phyloP scores from a whole-genome alignment of 441 rosid species.

The Brassica hybrid region DNA sequence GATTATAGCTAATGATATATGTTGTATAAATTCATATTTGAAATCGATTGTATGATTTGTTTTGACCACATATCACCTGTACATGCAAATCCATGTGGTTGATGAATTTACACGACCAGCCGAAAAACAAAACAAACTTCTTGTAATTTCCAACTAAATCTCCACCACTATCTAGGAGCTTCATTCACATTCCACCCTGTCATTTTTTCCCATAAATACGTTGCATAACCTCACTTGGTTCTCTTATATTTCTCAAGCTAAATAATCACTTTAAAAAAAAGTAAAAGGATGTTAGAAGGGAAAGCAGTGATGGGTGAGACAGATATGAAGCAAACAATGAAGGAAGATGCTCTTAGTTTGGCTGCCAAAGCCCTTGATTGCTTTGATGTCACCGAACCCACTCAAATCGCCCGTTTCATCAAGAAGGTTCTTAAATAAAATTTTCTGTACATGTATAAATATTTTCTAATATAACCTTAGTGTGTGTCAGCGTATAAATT shows the following conservation, averaged over 20 bases:
- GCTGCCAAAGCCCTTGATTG: constrained; percentile 81
- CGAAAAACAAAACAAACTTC: constrained; percentile 17
- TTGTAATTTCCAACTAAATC: constrained; percentile 34
- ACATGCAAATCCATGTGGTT: constrained; percentile 32
- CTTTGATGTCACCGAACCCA: constrained; percentile 75
- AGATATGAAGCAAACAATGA: constrained; percentile 78
- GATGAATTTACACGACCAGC: constrained; percentile 20
- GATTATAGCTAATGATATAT: neutral
- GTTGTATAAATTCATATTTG: neutral
- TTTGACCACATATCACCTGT: constrained; percentile 29
- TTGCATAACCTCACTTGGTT: constrained; percentile 12
- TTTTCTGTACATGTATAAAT: neutral
- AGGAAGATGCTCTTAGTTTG: constrained; percentile 68
- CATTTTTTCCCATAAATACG: constrained; percentile 6
- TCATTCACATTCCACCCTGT: constrained; percentile 27
- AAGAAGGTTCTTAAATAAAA: constrained; percentile 75
- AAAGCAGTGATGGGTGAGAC: constrained; percentile 80
- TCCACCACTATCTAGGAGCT: constrained; percentile 43
- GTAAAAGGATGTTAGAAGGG: constrained; percentile 72
- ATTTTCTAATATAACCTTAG: neutral
- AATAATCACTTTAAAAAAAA: neutral
- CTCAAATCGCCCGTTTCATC: constrained; percentile 74
- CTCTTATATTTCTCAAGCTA: constrained; percentile 12
- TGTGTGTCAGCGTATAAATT: neutral
- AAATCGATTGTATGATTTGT: constrained; percentile 9